Evolutionary conservation across 768 basidiomycete genomes (phyloP), one percentile per base, ranked within the genome.

Genomic region (Tremella fuciformis): DNA sequence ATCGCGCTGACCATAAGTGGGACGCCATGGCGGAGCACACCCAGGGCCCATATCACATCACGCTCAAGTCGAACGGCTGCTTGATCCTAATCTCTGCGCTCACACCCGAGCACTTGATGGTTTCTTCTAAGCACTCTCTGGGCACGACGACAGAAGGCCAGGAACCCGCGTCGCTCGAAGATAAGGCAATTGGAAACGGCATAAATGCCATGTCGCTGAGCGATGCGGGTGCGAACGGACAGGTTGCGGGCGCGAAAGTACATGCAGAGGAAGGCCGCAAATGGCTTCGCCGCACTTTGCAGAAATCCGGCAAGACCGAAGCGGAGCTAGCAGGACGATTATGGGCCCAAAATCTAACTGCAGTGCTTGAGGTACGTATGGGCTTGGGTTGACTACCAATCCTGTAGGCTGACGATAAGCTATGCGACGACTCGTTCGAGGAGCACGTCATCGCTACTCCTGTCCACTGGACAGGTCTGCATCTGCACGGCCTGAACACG

Each of bases 391-490:
- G 13, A 26, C 34, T n/a, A 24, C 29, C 9, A 8, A 48, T 22
- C n/a, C 21, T 49, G 1, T 4, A 46, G 15, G n/a, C 42, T 22
- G 48, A 6, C 13, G 25, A 22, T 51, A 25, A 97, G 93, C 85
- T 99, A 6, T 99, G 96, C 74, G 96, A 99, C 70, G 96, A 99
- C 77, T 83, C 83, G 0, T 98, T 98, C 75, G 94, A 99, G 69
- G 94, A 98, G 73, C 96, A 99, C 69, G 94, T 98, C 55, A 82
- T 99, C 0, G 80, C 84, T 0, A 94, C 91, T 71, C 79, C 89
- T 0, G 81, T 84, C 2, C 86, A 94, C 18, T 84, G 84, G 58
- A 89, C 91, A 0, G 94, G 93, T 2, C 84, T 97, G 0, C 91
- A 97, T 68, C 82, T 98, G 0, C 96, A 98, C 78, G 94, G 94